These are phyloP conservation scores for Castanospermum australe DNA, from an alignment of 306 rosid species.

Conservation along the genomic window DNA sequence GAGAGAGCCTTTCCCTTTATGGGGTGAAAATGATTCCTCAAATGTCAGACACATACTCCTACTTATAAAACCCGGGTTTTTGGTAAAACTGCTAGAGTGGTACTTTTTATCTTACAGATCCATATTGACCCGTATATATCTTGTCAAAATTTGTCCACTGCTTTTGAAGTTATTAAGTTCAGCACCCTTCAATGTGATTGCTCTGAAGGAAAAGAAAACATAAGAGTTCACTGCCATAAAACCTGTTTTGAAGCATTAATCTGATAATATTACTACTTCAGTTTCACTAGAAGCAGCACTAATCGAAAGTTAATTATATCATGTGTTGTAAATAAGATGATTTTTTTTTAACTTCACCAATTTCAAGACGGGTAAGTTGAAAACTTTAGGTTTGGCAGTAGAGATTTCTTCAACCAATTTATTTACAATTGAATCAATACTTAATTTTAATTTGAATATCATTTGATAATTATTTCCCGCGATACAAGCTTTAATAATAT, in stretches of 20 bases:
- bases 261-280: neutral
- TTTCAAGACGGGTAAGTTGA: neutral
- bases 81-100: neutral
- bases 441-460: too few relatives aligned
- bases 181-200: neutral
- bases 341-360: neutral
- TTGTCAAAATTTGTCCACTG: neutral
- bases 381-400: neutral
- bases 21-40: neutral
- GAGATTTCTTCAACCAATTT: too few relatives aligned
- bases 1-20: too few relatives aligned
- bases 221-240: neutral
- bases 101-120: neutral
- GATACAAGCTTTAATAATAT: slow-evolving; percentile 13
- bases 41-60: neutral
- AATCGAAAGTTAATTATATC: neutral
- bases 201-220: neutral
- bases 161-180: neutral
- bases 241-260: neutral
- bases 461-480: neutral
- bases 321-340: neutral
- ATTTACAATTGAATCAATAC: too few relatives aligned
- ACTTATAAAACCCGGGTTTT: neutral
- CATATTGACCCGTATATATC: neutral
- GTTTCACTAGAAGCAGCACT: neutral